Evolutionary conservation across 345 rosid genomes (phyloP).

Genomic region (Linum usitatissimum): DNA sequence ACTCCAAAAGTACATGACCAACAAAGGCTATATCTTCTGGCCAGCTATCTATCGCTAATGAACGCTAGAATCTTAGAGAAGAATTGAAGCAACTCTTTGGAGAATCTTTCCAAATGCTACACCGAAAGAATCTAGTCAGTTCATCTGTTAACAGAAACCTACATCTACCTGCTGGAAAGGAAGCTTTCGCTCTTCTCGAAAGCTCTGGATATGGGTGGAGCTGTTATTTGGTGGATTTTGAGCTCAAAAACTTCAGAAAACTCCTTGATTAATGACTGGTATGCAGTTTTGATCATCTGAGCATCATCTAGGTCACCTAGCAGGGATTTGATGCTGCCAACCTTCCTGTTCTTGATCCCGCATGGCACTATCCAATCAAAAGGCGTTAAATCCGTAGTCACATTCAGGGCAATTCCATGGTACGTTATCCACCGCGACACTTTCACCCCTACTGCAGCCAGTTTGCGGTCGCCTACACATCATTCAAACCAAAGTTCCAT

Average conservation of each 20-base stretch:
- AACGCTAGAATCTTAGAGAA: too few relatives aligned
- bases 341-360: conserved; percentile 52
- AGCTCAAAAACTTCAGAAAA: conserved; percentile 65
- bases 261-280: conserved; percentile 44
- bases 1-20: too few relatives aligned
- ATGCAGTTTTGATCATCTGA: conserved; percentile 33
- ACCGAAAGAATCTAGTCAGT: too few relatives aligned
- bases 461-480: conserved; percentile 48
- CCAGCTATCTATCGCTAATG: too few relatives aligned
- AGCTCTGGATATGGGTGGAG: neutral
- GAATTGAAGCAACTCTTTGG: too few relatives aligned
- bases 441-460: conserved; percentile 73
- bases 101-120: too few relatives aligned
- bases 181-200: too few relatives aligned
- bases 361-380: conserved; percentile 66
- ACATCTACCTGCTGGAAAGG: too few relatives aligned
- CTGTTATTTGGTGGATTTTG: conserved; percentile 14
- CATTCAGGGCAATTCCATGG: conserved; percentile 79
- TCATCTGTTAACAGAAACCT: too few relatives aligned
- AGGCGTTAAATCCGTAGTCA: conserved; percentile 62
- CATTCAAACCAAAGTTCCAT: conserved; percentile 4
- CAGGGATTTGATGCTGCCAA: conserved; percentile 54
- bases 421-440: conserved; percentile 66
- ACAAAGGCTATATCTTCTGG: too few relatives aligned
- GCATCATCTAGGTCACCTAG: conserved; percentile 22